Base-by-base conservation (phyloP, 2,329 filamentous ascomycete species). In the Sporothrix pallida region DNA sequence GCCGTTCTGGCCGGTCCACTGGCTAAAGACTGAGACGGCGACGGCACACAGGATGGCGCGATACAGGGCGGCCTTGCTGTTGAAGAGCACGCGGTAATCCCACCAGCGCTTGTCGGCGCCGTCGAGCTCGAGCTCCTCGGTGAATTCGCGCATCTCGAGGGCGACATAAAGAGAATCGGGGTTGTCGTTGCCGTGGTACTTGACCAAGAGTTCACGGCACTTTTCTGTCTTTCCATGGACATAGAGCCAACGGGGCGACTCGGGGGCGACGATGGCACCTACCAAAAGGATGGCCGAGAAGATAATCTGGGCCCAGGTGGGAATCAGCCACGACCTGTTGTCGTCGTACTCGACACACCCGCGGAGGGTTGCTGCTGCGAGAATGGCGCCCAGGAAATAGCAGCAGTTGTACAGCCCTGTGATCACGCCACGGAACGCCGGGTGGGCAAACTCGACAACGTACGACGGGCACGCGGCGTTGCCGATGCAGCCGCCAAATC, bases 141-240 rank as follows among this genome's bases (percentile, higher is more conserved):
- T n/a, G 42, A 76, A 74, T 48, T 76, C 75, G 70, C 74, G 71
- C 74, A 77, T 76, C 72, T 77, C 72, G 1, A 77, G 73, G n/a
- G 42, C 81, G 6, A 78, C 75, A 23, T 76, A 70, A 23, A 75
- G 74, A 58, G 74, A 75, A 23, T 78, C 80, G 76, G 89, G 48
- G 74, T 84, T 82, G 26, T 86, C 87, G 68, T 88, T 84, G 65
- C 87, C 86, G 74, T 88, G 87, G 72, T 86, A 87, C 4, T 80
- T 74, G 83, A 65, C 88, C 87, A 46, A 65, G 4, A 74, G 72
- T 15, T 44, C 60, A n/a, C 74, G 74, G 20, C 77, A 77, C 68
- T 76, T 74, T 8, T 77, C 78, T 54, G 71, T 46, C n/a, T 76
- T 76, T 68, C 76, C 76, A 50, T 77, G 73, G 73, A 68, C 71